phyloP scores from a whole-genome alignment of 345 rosid genomes.

The Clarkia xantiana region DNA sequence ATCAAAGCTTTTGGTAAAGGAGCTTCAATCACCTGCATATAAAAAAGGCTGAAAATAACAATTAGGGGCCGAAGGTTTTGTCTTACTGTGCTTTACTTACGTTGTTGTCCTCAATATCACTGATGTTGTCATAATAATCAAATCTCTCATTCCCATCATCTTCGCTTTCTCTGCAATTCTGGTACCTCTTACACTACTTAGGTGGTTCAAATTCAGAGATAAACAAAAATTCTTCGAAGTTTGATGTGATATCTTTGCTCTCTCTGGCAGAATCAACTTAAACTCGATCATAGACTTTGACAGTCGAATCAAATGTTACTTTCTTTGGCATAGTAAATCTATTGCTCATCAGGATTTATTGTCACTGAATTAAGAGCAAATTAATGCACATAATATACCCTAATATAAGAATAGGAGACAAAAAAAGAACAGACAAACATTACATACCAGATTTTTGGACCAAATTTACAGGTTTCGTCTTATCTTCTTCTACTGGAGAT shows the following conservation, averaged over 20 bases:
- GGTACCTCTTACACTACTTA: no score
- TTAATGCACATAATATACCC: background rate
- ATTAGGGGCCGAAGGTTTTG: slow-evolving; percentile 34
- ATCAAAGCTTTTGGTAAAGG: no score
- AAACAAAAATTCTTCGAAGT: slow-evolving; percentile 31
- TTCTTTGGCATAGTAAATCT: slow-evolving; percentile 36
- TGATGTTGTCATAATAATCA: no score
- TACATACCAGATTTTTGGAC: slow-evolving; percentile 2
- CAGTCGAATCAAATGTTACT: slow-evolving; percentile 63
- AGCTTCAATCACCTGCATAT: no score
- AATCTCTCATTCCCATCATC: no score
- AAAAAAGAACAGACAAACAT: background rate
- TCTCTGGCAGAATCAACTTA: slow-evolving; percentile 11
- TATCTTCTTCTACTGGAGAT: slow-evolving; percentile 1
- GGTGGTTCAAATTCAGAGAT: slow-evolving; percentile 27
- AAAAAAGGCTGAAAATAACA: no score
- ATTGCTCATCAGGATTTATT: slow-evolving; percentile 32
- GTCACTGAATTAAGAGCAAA: slow-evolving; percentile 11
- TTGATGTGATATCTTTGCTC: slow-evolving; percentile 20
- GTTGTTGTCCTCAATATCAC: no score
- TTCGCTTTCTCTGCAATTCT: no score
- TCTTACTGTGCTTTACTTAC: no score
- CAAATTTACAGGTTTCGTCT: slow-evolving; percentile 1
- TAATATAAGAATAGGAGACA: background rate
- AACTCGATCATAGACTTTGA: slow-evolving; percentile 52